Evolutionary conservation across 805 yeast genomes (phyloP).

Genomic region (Tetrapisispora nanseiensis): DNA sequence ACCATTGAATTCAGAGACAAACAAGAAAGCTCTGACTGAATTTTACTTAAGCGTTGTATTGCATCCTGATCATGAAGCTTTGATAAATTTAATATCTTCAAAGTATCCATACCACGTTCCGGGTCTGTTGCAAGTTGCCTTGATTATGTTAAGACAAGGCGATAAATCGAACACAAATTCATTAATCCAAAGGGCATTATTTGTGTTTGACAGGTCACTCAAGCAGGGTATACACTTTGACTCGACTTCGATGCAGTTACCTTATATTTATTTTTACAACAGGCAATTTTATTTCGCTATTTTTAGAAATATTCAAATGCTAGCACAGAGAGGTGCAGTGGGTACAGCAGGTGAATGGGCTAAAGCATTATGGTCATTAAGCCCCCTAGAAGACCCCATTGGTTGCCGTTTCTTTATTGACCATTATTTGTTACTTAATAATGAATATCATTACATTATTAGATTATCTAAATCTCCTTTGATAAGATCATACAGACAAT

Average conservation of each 20-base stretch:
- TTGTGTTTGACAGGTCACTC: constrained; percentile 69
- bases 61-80: constrained; percentile 70
- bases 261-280: constrained; percentile 65
- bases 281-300: constrained; percentile 67
- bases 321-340: constrained; percentile 70
- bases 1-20: constrained; percentile 30
- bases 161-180: constrained; percentile 61
- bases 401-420: constrained; percentile 81
- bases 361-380: constrained; percentile 56
- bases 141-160: constrained; percentile 67
- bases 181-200: constrained; percentile 63
- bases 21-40: constrained; percentile 30
- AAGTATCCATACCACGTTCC: constrained; percentile 66
- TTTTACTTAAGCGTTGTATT: constrained; percentile 58
- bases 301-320: constrained; percentile 58
- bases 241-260: constrained; percentile 50
- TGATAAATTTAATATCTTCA: constrained; percentile 45
- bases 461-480: constrained; percentile 49
- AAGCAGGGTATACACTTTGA: constrained; percentile 50
- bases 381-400: constrained; percentile 73
- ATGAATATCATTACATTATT: constrained; percentile 53
- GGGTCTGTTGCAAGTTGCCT: constrained; percentile 69
- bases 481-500: constrained; percentile 45
- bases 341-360: constrained; percentile 69
- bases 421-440: constrained; percentile 58